phyloP scores from a whole-genome alignment of 2,329 filamentous ascomycete species.

The Colletotrichum sp. region DNA sequence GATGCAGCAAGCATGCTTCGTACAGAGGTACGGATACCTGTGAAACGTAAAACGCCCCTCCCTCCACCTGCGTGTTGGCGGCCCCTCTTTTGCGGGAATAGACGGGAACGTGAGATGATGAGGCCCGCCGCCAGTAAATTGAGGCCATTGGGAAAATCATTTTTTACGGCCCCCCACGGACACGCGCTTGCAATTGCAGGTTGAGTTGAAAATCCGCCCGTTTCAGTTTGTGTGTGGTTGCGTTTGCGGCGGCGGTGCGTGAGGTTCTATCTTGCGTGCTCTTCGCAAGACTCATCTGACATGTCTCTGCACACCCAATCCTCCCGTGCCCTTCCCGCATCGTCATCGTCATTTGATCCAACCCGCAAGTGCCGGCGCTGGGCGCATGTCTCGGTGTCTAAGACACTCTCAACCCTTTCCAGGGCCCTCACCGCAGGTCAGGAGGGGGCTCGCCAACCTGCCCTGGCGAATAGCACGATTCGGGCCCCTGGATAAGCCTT shows the following conservation, averaged over 20 bases:
- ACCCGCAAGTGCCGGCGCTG: background rate
- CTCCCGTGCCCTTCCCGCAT: conserved; percentile 9
- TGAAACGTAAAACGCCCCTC: background rate
- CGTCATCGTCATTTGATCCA: conserved; percentile 21
- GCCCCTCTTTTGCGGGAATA: conserved; percentile 6
- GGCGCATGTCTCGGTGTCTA: conserved; percentile 16
- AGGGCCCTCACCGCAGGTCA: conserved; percentile 20
- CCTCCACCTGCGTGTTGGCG: background rate
- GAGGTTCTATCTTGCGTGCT: background rate
- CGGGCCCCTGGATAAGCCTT: background rate
- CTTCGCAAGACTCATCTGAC: conserved; percentile 1
- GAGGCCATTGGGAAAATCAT: background rate
- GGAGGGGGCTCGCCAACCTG: background rate
- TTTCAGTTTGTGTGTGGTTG: background rate
- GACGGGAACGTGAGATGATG: background rate
- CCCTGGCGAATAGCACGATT: background rate
- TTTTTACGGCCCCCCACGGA: background rate
- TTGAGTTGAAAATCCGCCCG: background rate
- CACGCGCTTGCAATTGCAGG: background rate
- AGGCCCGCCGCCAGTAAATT: background rate
- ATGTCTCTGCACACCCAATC: conserved; percentile 9
- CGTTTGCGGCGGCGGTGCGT: background rate
- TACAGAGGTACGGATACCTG: background rate
- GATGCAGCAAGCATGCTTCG: background rate
- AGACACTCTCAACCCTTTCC: background rate